Evolutionary conservation across 768 basidiomycete species (phyloP).

Genomic region (Amanita pseudoporphyria): DNA sequence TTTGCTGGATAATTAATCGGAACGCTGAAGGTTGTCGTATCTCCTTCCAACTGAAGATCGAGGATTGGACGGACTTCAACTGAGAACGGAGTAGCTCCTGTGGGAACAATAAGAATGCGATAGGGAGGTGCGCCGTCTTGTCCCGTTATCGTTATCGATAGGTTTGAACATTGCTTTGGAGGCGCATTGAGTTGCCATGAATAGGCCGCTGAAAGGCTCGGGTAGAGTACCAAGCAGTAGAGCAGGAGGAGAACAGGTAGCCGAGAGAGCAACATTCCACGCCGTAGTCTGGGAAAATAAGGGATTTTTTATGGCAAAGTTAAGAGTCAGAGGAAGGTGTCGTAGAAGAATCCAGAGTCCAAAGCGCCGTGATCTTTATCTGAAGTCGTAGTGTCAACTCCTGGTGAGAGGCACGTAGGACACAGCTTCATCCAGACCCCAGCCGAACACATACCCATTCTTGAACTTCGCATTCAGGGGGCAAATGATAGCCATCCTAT

Average conservation of each 20-base stretch:
- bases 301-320: too few relatives aligned
- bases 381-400: too few relatives aligned
- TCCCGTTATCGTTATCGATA: conserved; percentile 49
- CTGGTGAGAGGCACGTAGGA: too few relatives aligned
- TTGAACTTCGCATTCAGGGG: too few relatives aligned
- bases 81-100: conserved; percentile 49
- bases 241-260: conserved; percentile 9
- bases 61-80: conserved; percentile 55
- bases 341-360: too few relatives aligned
- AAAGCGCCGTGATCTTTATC: too few relatives aligned
- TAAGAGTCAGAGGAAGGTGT: too few relatives aligned
- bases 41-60: conserved; percentile 39
- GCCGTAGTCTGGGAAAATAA: too few relatives aligned
- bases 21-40: conserved; percentile 34
- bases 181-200: conserved; percentile 34
- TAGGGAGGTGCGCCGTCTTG: conserved; percentile 56
- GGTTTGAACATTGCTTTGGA: conserved; percentile 58
- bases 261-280: background rate
- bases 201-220: conserved; percentile 26
- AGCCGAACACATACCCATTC: too few relatives aligned
- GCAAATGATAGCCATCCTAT: too few relatives aligned
- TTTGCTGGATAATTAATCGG: conserved; percentile 53
- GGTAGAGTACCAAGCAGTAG: conserved; percentile 16
- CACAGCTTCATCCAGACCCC: too few relatives aligned
- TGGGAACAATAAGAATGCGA: conserved; percentile 54